Evolutionary conservation across 805 yeast species (phyloP).

Genomic region (Myxozyma lipomycoides): DNA sequence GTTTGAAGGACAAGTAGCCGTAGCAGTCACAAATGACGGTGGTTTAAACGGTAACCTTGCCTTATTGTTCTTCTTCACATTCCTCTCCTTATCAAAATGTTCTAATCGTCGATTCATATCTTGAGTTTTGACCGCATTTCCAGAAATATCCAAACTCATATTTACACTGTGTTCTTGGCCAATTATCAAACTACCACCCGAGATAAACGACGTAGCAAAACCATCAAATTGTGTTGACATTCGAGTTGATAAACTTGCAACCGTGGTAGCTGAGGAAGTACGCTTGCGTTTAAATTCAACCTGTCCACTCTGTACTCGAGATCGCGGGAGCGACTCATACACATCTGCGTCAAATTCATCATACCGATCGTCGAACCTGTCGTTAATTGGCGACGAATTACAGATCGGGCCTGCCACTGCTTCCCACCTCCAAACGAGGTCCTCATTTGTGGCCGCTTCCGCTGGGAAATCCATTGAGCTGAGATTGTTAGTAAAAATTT

Average conservation of each 20-base stretch:
- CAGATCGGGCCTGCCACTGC: slow-evolving; percentile 3
- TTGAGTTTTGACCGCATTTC: neutral
- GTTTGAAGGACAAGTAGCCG: too few relatives aligned
- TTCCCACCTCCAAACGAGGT: slow-evolving; percentile 1
- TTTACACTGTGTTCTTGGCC: neutral
- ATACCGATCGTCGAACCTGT: neutral
- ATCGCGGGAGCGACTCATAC: too few relatives aligned
- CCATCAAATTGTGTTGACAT: neutral
- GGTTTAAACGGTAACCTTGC: neutral
- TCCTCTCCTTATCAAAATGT: neutral
- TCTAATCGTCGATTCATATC: neutral
- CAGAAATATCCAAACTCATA: neutral
- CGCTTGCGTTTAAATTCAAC: neutral
- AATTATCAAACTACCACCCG: slow-evolving; percentile 1
- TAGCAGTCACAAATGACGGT: neutral
- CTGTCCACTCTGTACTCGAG: too few relatives aligned
- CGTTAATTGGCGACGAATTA: neutral
- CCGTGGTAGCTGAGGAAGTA: neutral
- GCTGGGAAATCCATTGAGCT: neutral
- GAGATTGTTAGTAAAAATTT: neutral
- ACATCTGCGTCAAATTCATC: too few relatives aligned
- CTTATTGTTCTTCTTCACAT: neutral
- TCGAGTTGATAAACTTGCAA: neutral
- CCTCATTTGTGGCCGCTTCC: neutral
- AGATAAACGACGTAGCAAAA: slow-evolving; percentile 8